These are phyloP conservation scores for Juglanconis juglandina DNA, from an alignment of 2,329 filamentous ascomycete genomes.

Conservation along the genomic window DNA sequence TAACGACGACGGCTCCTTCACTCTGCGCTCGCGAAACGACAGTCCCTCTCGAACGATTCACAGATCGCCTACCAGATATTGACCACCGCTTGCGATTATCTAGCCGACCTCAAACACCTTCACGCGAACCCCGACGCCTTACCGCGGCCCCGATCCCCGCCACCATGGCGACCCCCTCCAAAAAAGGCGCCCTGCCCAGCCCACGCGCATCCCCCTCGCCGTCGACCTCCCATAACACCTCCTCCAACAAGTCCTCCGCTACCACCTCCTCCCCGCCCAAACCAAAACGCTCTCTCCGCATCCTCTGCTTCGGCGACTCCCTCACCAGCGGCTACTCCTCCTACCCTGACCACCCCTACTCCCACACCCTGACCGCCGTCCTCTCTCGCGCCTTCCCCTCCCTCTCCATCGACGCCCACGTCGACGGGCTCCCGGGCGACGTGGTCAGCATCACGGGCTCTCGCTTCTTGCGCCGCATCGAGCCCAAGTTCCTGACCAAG, in stretches of 20 bases:
- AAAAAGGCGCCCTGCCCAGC: not conserved
- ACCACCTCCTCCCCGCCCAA: conserved; percentile 10
- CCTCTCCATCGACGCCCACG: conserved; percentile 27
- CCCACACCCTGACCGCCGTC: conserved; percentile 41
- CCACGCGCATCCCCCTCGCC: not conserved
- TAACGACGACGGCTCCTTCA: not conserved
- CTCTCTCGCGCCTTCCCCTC: conserved; percentile 43
- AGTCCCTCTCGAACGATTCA: too few relatives aligned
- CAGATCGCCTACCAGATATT: too few relatives aligned
- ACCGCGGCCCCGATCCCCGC: not conserved
- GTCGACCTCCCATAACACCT: not conserved
- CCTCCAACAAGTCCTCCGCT: conserved; percentile 22
- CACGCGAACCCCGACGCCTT: too few relatives aligned
- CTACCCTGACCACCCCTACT: conserved; percentile 44
- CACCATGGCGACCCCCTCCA: conserved; percentile 2
- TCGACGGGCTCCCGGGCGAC: conserved; percentile 52
- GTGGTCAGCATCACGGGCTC: conserved; percentile 33
- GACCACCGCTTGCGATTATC: not conserved
- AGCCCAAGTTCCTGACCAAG: conserved; percentile 23
- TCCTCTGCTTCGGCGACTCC: conserved; percentile 65
- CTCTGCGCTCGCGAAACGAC: too few relatives aligned
- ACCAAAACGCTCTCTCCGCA: conserved; percentile 36
- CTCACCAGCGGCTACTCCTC: conserved; percentile 55
- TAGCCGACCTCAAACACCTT: not conserved
- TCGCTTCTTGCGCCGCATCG: conserved; percentile 25